Conservation (phyloP, 164 flowering plant genomes). For the Piper betle region DNA sequence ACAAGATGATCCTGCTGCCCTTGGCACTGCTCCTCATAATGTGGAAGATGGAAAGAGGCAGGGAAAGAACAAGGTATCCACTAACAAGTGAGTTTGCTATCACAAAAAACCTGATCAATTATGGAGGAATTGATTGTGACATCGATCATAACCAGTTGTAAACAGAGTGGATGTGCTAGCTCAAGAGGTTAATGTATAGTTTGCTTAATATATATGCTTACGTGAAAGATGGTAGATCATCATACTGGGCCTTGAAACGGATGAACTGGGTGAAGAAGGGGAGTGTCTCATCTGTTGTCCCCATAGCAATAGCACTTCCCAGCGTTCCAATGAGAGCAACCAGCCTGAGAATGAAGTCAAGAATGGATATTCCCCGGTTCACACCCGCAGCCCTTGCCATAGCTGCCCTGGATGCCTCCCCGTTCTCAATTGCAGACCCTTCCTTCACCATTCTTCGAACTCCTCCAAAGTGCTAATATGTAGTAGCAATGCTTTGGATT, state of each 20-base stretch:
- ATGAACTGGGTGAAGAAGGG: conserved; percentile 86
- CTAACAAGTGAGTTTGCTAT: conserved; percentile 38
- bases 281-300: conserved; percentile 63
- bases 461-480: too few relatives aligned
- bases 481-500: too few relatives aligned
- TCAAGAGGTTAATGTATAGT: too few relatives aligned
- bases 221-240: conserved; percentile 63
- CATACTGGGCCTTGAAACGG: conserved; percentile 67
- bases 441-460: conserved; percentile 15
- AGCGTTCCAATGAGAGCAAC: conserved; percentile 35
- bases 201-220: too few relatives aligned
- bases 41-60: conserved; percentile 39
- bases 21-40: conserved; percentile 28
- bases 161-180: not conserved
- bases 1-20: conserved; percentile 29
- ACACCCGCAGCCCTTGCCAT: conserved; percentile 15
- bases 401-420: conserved; percentile 17
- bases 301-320: conserved; percentile 61
- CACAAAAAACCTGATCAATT: conserved; percentile 78
- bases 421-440: conserved; percentile 16
- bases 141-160: too few relatives aligned
- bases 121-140: too few relatives aligned
- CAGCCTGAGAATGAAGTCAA: conserved; percentile 63
- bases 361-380: conserved; percentile 43
- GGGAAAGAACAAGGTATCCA: conserved; percentile 44